Conservation (phyloP, 331 rosid genomes). For the Cydonia oblonga region DNA sequence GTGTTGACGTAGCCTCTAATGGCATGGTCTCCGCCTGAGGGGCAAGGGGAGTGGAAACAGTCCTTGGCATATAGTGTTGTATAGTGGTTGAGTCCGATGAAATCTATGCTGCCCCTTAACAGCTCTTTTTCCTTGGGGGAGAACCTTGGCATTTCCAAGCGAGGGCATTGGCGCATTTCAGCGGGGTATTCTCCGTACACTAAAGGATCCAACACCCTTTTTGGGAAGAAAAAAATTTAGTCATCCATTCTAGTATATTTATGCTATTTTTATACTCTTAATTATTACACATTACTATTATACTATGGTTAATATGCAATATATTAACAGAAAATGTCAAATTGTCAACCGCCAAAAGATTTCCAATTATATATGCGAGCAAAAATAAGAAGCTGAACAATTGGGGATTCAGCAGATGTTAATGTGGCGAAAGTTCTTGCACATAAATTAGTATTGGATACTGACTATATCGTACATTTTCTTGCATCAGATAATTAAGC, state of each 20-base stretch:
- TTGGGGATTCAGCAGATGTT: too few relatives aligned
- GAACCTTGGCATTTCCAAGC: constrained; percentile 39
- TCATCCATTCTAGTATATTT: neutral
- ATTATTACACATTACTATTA: neutral
- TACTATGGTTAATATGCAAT: neutral
- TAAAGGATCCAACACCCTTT: constrained; percentile 50
- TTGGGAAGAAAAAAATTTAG: neutral
- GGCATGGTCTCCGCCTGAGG: constrained; percentile 20
- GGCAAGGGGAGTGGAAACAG: constrained; percentile 34
- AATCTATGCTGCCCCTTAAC: constrained; percentile 40
- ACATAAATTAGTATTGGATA: too few relatives aligned
- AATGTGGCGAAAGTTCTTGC: too few relatives aligned
- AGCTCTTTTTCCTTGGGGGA: constrained; percentile 30
- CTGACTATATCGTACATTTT: too few relatives aligned
- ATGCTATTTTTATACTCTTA: neutral
- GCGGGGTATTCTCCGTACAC: constrained; percentile 55
- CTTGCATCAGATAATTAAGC: neutral
- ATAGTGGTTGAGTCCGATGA: constrained; percentile 53
- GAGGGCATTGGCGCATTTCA: constrained; percentile 47
- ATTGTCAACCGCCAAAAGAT: too few relatives aligned
- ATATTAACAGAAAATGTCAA: neutral
- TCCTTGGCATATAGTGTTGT: constrained; percentile 45
- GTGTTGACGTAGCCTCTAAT: constrained; percentile 39
- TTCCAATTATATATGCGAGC: too few relatives aligned
- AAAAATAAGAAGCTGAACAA: too few relatives aligned